Conservation (phyloP, 768 basidiomycete genomes). For the Termitomyces sp. region DNA sequence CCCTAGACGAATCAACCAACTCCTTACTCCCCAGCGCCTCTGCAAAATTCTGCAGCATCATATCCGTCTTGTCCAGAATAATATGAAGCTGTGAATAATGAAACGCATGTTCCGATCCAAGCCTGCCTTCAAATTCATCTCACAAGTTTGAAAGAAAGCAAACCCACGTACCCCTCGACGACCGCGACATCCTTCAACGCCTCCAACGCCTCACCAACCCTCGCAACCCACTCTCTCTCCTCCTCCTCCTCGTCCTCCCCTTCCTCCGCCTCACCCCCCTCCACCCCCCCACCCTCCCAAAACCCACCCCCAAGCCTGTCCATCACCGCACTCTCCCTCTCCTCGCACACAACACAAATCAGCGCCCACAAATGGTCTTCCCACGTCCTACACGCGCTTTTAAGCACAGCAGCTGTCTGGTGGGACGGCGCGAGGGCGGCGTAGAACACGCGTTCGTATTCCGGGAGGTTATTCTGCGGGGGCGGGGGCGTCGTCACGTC, state of each 20-base stretch:
- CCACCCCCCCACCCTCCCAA: slow-evolving; percentile 69
- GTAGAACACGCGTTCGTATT: slow-evolving; percentile 82
- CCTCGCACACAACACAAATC: slow-evolving; percentile 76
- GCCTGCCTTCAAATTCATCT: neutral
- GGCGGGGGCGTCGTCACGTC: too few relatives aligned
- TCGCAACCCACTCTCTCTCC: slow-evolving; percentile 50
- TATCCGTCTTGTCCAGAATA: slow-evolving; percentile 66
- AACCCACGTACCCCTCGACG: slow-evolving; percentile 54
- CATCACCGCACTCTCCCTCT: slow-evolving; percentile 73
- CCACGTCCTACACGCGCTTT: slow-evolving; percentile 83
- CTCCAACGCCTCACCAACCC: slow-evolving; percentile 57
- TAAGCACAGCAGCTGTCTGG: slow-evolving; percentile 63
- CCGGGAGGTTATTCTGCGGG: slow-evolving; percentile 49
- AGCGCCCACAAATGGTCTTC: slow-evolving; percentile 96
- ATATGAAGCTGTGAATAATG: slow-evolving; percentile 81
- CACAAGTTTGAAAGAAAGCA: slow-evolving; percentile 30
- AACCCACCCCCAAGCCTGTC: slow-evolving; percentile 68
- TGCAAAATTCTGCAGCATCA: slow-evolving; percentile 70
- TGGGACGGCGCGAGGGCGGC: slow-evolving; percentile 79
- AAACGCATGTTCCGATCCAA: slow-evolving; percentile 71
- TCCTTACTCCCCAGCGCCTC: slow-evolving; percentile 50
- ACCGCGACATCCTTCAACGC: slow-evolving; percentile 57
- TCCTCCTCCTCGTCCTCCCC: slow-evolving; percentile 46
- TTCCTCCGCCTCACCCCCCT: slow-evolving; percentile 44
- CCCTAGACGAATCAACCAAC: slow-evolving; percentile 49